A percentile compares a stretch with the other conserved stretches of the same genome.
These are phyloP conservation scores for Saccharomyces jurei DNA, from an alignment of 805 yeast genomes.

Conservation along the genomic window DNA sequence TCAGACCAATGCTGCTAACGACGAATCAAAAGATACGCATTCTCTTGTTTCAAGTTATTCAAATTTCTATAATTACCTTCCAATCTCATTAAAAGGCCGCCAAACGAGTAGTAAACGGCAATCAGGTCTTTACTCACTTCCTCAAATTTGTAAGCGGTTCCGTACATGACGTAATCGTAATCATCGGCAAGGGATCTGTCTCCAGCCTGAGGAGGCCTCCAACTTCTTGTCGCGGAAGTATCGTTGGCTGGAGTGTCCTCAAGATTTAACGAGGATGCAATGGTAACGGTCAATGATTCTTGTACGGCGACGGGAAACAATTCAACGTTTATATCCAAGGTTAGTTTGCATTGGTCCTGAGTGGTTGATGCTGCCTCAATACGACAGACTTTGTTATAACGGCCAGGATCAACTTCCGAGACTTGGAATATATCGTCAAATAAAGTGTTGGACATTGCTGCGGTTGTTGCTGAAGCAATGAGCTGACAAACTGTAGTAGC, in stretches of 20 bases:
- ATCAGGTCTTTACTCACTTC: constrained; percentile 62
- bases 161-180: constrained; percentile 96
- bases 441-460: constrained; percentile 57
- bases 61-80: constrained; percentile 92
- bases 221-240: constrained; percentile 28
- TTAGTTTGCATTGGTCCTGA: constrained; percentile 58
- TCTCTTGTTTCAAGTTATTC: constrained; percentile 86
- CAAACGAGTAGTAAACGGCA: constrained; percentile 90
- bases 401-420: constrained; percentile 74
- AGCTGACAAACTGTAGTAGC: neutral
- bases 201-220: constrained; percentile 62
- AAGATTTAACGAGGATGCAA: constrained; percentile 69
- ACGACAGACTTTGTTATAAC: constrained; percentile 88
- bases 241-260: constrained; percentile 37
- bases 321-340: constrained; percentile 86
- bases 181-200: constrained; percentile 90
- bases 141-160: constrained; percentile 93
- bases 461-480: neutral
- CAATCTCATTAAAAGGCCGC: constrained; percentile 86
- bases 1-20: constrained; percentile 19
- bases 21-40: constrained; percentile 84
- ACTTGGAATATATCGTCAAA: constrained; percentile 91
- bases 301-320: constrained; percentile 73
- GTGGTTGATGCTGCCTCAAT: constrained; percentile 83
- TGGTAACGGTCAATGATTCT: constrained; percentile 75